Base-by-base conservation (phyloP, 257 asterid species). In the Solanum chmielewskii region DNA sequence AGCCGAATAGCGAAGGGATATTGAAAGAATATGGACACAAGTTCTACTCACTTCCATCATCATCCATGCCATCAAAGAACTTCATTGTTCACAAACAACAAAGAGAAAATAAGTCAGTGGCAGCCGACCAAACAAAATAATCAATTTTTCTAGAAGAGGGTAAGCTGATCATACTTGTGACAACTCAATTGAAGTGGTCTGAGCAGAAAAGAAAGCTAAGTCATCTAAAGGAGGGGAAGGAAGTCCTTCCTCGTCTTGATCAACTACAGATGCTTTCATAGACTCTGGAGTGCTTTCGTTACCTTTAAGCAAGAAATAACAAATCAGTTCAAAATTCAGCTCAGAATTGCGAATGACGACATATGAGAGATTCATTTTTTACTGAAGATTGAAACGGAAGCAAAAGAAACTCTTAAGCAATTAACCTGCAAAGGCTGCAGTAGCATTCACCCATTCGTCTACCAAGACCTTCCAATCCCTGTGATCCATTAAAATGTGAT, bases 141-240 rank as follows among this genome's bases (percentile, higher is more conserved):
- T 6, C 37, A 68, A 78, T 23, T 27, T 27, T 66, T 29, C 37
- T 35, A 39, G 35, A n/a, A 49, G 16, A 87, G 42, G 39, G 13
- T 44, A 12, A 52, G 37, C 62, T 80, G 45, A 13, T 74, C 83
- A 86, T 86, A 95, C 99, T 96, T 94, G 93, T 42, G 97, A 91
- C 41, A 94, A 90, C 91, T 95, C 98, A 93, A 95, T 92, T 59
- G 95, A 89, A 87, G 92, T 85, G 74, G 94, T 35, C 85, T 89
- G 94, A 85, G 95, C 83, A 76, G 96, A 85, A 88, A 95, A 92
- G 90, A 95, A 94, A 74, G 93, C 96, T 77, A 96, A 98, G 88
- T 93, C 98, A 71, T 96, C 99, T n/a, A 96, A 90, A 25, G 99
- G 99, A 18, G 99, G 99, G 89, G 98, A 96, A 66, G 99, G 99